Evolutionary conservation across 805 yeast genomes (phyloP), one percentile per base, ranked within the genome.

Genomic region (Pichia manshurica): DNA sequence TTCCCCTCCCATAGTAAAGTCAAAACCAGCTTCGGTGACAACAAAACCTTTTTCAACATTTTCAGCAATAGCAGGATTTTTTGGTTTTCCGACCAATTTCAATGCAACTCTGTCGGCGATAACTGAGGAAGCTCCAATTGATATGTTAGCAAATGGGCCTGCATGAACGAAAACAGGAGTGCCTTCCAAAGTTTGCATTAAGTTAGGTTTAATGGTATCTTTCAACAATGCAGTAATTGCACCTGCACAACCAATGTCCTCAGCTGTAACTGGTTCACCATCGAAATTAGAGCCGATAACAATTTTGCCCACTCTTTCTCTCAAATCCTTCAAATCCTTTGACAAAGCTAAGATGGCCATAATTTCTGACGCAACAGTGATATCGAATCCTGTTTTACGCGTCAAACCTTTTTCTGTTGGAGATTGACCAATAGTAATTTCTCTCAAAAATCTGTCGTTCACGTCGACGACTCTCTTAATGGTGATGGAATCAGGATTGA

Each of bases 1-100:
- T 71, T 85, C 95, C 65, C 95, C 95, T 63, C 95, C 95, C 95
- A 85, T 85, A 44, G 93, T 85, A 73, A 85, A 85, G 67, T 85
- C 95, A 69, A 85, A 85, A 53, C 95, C 95, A 17, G 95, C 95
- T 66, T 85, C 95, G 42, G 95, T 85, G 46, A 85, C 84, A 52
- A 85, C 95, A 57, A 78, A 85, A 52, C 95, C 93, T 56, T 75
- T 76, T 32, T 50, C 23, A 29, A 31, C 29, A 15, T 41, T 23
- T 59, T 75, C 76, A 47, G 73, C 72, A 44, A 68, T 58, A 16
- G 69, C 59, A 16, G 47, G 39, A 12, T 52, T 47, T 31, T 48
- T 53, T 29, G 63, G 61, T 22, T 50, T 75, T 66, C 91, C 91
- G 39, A 86, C 84, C 53, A 85, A 71, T 65, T 84, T 84, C 69